Evolutionary conservation across 306 rosid species (phyloP).

Genomic region (Corylus americana): DNA sequence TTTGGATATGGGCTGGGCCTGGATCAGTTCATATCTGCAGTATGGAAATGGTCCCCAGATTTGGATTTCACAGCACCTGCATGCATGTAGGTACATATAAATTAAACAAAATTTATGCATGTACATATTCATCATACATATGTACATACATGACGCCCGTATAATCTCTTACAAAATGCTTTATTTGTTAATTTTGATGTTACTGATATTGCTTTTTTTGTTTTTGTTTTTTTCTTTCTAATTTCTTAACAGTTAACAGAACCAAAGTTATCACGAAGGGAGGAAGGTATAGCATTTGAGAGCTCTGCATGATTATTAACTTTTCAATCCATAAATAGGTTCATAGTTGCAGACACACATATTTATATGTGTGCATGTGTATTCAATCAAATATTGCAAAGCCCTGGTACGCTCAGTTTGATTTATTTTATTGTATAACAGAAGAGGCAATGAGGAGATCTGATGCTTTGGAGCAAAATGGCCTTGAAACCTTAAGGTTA

Average conservation of each 20-base stretch:
- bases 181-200: constrained; percentile 11
- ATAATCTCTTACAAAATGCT: not conserved
- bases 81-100: not conserved
- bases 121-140: not conserved
- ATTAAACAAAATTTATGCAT: not conserved
- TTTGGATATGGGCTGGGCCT: not conserved
- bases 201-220: constrained; percentile 15
- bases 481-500: constrained; percentile 57
- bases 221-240: constrained; percentile 8
- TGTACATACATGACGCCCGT: not conserved
- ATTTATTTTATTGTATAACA: constrained; percentile 45
- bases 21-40: not conserved
- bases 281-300: constrained; percentile 61
- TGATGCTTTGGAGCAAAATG: constrained; percentile 63
- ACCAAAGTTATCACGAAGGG: constrained; percentile 60
- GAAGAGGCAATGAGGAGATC: constrained; percentile 85
- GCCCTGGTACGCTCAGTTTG: constrained; percentile 12
- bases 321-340: not conserved
- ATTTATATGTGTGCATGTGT: no score
- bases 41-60: not conserved
- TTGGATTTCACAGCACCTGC: not conserved
- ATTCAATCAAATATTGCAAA: no score
- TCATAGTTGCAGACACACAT: not conserved
- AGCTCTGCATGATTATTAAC: not conserved
- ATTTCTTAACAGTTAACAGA: constrained; percentile 66